These are phyloP conservation scores for Ceratobasidium sp. DNA, from an alignment of 1,284 basidiomycete species.

Conservation along the genomic window DNA sequence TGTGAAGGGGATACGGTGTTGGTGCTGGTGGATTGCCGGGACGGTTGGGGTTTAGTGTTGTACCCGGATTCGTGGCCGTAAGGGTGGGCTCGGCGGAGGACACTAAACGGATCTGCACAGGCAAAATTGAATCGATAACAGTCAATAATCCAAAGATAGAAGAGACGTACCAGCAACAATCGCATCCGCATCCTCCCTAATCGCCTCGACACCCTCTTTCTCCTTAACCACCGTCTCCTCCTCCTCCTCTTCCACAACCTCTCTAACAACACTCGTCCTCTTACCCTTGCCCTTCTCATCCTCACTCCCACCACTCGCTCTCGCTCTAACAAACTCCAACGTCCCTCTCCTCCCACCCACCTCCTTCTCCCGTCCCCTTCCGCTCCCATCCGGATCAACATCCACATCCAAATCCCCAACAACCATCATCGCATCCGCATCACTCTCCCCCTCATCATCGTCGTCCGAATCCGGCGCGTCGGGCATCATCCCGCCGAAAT, in stretches of 20 bases:
- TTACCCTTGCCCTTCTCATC: slow-evolving; percentile 60
- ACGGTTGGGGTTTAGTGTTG: slow-evolving; percentile 32
- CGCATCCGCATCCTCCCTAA: slow-evolving; percentile 54
- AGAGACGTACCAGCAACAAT: slow-evolving; percentile 54
- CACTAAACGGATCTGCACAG: slow-evolving; percentile 7
- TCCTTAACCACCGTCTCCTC: slow-evolving; percentile 2
- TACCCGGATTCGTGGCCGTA: slow-evolving; percentile 36
- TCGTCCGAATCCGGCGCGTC: slow-evolving; percentile 75
- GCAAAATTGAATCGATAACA: not conserved
- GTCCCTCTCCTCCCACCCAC: slow-evolving; percentile 63
- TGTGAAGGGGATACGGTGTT: slow-evolving; percentile 47
- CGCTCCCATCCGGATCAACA: not conserved
- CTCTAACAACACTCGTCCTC: slow-evolving; percentile 53
- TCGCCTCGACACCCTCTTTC: slow-evolving; percentile 48
- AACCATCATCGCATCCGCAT: slow-evolving; percentile 23
- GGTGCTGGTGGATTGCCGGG: slow-evolving; percentile 46
- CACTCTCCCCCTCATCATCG: slow-evolving; percentile 57
- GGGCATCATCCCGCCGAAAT: slow-evolving; percentile 79
- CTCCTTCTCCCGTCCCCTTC: slow-evolving; percentile 72
- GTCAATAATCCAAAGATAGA: not conserved
- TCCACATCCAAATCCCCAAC: slow-evolving; percentile 43
- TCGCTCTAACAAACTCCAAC: slow-evolving; percentile 48
- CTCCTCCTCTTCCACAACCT: slow-evolving; percentile 38
- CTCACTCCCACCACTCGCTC: slow-evolving; percentile 48
- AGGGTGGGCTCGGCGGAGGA: not conserved